These are phyloP conservation scores for Hirsutella thompsonii DNA, from an alignment of 2,329 filamentous ascomycete genomes.

Conservation along the genomic window DNA sequence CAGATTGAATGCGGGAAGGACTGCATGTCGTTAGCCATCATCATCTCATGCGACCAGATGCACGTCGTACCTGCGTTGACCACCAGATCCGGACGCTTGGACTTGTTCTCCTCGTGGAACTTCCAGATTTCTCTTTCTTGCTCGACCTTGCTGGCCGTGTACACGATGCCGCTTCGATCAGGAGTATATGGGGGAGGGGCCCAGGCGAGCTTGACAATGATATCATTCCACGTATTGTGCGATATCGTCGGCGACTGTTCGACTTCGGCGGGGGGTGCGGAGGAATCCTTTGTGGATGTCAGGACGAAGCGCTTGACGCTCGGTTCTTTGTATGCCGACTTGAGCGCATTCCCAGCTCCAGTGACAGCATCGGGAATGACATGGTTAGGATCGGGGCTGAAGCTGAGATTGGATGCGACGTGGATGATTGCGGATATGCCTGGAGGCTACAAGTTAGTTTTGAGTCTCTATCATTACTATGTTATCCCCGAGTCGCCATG, in stretches of 20 bases:
- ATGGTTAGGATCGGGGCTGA: constrained; percentile 14
- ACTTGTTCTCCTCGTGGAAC: constrained; percentile 11
- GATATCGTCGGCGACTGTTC: constrained; percentile 2
- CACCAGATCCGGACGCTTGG: constrained; percentile 13
- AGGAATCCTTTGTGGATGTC: constrained; percentile 19
- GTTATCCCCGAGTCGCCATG: neutral
- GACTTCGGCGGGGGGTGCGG: constrained; percentile 14
- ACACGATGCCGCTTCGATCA: constrained; percentile 15
- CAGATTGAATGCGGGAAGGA: constrained; percentile 16
- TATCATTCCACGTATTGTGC: constrained; percentile 12
- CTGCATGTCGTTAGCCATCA: constrained; percentile 4
- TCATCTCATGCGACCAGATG: neutral
- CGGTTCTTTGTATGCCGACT: constrained; percentile 18
- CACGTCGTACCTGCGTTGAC: constrained; percentile 8
- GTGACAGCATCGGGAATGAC: constrained; percentile 9
- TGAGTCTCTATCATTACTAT: neutral
- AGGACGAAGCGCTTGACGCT: constrained; percentile 26
- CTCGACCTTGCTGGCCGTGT: constrained; percentile 24
- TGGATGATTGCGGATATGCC: neutral
- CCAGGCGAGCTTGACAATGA: constrained; percentile 19
- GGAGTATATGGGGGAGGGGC: constrained; percentile 19
- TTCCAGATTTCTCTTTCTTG: constrained; percentile 25
- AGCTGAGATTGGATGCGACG: constrained; percentile 5
- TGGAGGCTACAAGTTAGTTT: neutral
- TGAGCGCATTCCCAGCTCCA: constrained; percentile 16